Evolutionary conservation across 768 basidiomycete species (phyloP), one percentile per base, ranked within the genome.

Genomic region (Hypholoma sublateritium): DNA sequence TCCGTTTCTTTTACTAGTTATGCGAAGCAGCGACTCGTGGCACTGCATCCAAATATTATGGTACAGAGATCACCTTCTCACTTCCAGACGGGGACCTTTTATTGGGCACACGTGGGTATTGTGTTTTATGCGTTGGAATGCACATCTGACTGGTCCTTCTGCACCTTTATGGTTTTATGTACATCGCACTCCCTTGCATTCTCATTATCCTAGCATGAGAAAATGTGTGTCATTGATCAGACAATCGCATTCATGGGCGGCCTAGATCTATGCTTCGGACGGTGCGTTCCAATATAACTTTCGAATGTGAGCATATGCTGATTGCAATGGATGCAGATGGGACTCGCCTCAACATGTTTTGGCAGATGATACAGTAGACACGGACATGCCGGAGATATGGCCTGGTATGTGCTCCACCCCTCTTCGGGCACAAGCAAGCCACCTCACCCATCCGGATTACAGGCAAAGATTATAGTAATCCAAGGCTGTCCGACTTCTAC

Each of bases 211-310:
- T 58, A 95, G 93, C 97, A 98, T 71, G 97, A 99, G 78, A 99
- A 99, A 69, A 68, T 99, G 60, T 98, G 96, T 67, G 94, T 98
- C 13, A 91, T 99, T 59, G 97, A 99, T 69, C 91, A 97, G 69
- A 86, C 93, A 1, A 97, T 98, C 60, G 95, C 92, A 0, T 99
- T 98, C 74, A 97, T 94, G 93, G 97, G 97, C 16, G 97, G 97
- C 2, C 73, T 99, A 42, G 97, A 99, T 71, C 80, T 96, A 34
- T 96, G 92, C 69, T 97, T 95, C 63, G 93, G 94, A 66, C 80
- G 93, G 84, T 88, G 59, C 51, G 53, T 53, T 37, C 39, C 24
- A 52, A 21, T 45, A 22, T 14, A 28, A 25, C n/a, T 47, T 25
- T 47, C 5, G 11, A 12, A 3, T 47, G 22, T 28, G 19, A 25